Base-by-base conservation (phyloP, 768 basidiomycete genomes). In the Amanita exitialis region DNA sequence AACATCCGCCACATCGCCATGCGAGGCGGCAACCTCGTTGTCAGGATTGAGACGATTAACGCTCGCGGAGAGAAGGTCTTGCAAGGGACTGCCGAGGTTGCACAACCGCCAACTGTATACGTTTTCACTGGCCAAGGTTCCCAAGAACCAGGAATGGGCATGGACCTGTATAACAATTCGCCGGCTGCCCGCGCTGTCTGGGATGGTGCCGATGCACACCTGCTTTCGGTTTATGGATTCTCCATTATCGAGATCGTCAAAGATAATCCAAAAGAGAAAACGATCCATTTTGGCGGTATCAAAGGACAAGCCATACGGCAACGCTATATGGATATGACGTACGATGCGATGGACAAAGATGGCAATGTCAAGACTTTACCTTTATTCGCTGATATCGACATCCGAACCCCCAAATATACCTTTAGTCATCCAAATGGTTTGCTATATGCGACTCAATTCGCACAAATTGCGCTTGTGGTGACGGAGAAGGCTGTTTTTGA, bases 271-370 rank as follows among this genome's bases (percentile, higher is more conserved):
- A 96, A 93, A 76, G 83, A 89, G 68, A 92, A 97, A 75, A 99
- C 93, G 0, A 86, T 99, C 58, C 95, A 99, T 68, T 99, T 99
- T 58, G 96, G 96, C 74, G 96, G 96, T 64, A 90, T 98, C 68
- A 97, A 97, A 71, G 96, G 96, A 36, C 95, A 98, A 64, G 94
- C 85, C 2, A 98, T 98, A 56, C 89, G 96, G 25, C 89, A 94
- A 60, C 83, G 96, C n/a, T 99, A 99, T 71, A 98, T 98, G 91
- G 93, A 94, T 58, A 96, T 99, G 88, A 87, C 89, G 4, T 98
- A 97, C 72, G 94, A 97, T 63, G 84, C 92, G 0, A 86, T 90
- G 77, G 95, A 96, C 69, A 91, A 90, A 71, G 92, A 94, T 59
- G 95, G 95, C 51, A 84, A 87, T 61, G 80, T 97, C 66, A 94